Conservation (phyloP, 345 rosid species). For the Eucalyptus regnans region DNA sequence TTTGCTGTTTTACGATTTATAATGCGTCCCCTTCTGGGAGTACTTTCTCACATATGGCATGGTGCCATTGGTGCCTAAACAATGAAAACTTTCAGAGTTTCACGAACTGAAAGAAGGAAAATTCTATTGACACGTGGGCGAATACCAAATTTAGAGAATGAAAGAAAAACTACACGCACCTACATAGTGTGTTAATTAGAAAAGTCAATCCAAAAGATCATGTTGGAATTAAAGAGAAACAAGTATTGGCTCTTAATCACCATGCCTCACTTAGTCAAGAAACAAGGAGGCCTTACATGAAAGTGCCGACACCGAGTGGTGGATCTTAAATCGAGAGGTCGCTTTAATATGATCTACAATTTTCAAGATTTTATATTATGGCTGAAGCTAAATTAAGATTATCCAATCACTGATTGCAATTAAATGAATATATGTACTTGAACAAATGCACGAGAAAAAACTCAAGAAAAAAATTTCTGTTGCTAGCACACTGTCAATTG, state of each 20-base stretch:
- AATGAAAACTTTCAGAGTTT: background rate
- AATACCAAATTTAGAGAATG: background rate
- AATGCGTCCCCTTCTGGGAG: background rate
- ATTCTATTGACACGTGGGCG: background rate
- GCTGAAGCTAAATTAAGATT: background rate
- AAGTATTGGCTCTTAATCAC: background rate
- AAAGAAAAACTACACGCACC: background rate
- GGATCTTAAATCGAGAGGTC: background rate
- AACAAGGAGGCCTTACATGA: background rate
- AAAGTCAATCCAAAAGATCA: background rate
- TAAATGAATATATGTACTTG: background rate
- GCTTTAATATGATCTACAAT: background rate
- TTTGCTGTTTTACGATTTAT: background rate
- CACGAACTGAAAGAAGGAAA: background rate
- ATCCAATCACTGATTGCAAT: background rate
- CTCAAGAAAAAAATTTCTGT: background rate
- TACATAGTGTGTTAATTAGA: background rate
- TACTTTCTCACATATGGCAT: background rate
- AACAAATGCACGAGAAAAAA: background rate
- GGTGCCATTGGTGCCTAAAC: background rate
- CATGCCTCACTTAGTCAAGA: background rate
- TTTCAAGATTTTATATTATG: background rate
- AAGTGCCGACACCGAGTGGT: background rate
- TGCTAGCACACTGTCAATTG: background rate
- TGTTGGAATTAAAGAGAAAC: background rate